Base-by-base conservation (phyloP, 768 basidiomycete species). In the Krasilnikovozyma curviuscula region DNA sequence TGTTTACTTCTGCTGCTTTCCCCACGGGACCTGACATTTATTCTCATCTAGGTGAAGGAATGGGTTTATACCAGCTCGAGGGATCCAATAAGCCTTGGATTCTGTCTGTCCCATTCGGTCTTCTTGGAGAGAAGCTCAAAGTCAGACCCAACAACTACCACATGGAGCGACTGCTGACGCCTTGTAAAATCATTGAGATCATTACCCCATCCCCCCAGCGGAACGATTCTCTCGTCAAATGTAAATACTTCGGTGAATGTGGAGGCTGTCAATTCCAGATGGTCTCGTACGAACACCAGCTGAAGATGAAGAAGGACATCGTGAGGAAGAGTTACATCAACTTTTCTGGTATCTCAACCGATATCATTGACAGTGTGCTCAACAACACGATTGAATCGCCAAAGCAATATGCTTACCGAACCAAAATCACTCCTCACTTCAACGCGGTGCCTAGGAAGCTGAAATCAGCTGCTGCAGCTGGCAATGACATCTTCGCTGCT, bases 351-450 rank as follows among this genome's bases (percentile, higher is more conserved):
- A 73, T 73, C 48, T 21, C 65, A 61, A n/a, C 16, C 5, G 18
- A 25, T 41, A 34, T 34, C 18, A 18, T 12, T 16, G 3, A 25
- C 10, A 13, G 5, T 25, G 39, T 40, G 6, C 14, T 23, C 18
- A 8, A 28, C 40, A 29, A 10, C 0, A 93, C 88, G 0, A 76
- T 86, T 7, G 73, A 76, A n/a, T 86, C 83, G 0, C 93, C 91
- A 0, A 69, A 83, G 41, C 77, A 89, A 46, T 95, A 91, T 61
- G 75, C 72, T 44, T 98, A 98, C 62, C 76, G 91, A 28, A 98
- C 93, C 2, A 98, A 98, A 67, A 78, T 98, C 45, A 95, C 93
- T 0, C 93, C 93, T 0, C 93, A 98, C 62, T 97, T 97, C 53
- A 83, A 88, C 21, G 73, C 77, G 0, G 78, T 85, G 0, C 72